Evolutionary conservation across 1,139 yeast species (phyloP), one percentile per base, ranked within the genome.

Genomic region (Zygotorulaspora mrakii): DNA sequence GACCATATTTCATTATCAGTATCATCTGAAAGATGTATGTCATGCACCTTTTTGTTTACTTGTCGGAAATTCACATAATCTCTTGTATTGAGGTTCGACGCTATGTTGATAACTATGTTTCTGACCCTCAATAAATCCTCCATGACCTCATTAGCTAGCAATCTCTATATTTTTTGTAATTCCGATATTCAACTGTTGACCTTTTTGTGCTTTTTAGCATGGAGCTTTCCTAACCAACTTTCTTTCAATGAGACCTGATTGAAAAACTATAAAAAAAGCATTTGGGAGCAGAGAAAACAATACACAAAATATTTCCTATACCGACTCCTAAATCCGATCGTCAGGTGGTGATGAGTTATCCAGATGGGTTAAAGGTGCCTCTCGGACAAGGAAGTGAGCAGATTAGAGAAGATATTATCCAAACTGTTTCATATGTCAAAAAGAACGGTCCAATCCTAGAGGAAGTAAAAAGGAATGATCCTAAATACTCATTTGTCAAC

Each of bases 391-490:
- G 39, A 20, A 47, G 45, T 11, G 32, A 42, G 2, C 32, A 41
- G 3, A 59, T 78, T 4, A 66, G 74, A 50, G 70, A 69, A 18
- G 71, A 77, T 6, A 80, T 88, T 11, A 81, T 76, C 40, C 84
- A 82, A 55, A 85, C 95, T 0, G 85, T 82, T 1, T 76, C 68
- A 2, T 86, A 82, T 55, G 86, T 88, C 8, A 54, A 67, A 22
- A 71, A 84, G 48, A 83, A 85, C 56, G 96, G 95, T 0, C 58
- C 54, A 24, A 63, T 69, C 7, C 84, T 87, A 62, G 94, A 82
- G 52, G 69, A 70, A 4, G 67, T 86, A 42, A 71, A 87, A 38
- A 65, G 64, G 21, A 79, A 76, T 45, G 74, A 71, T 43, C 67
- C 70, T 20, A 79, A 81, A 59, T 87, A 87, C 57, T 66, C 74